Evolutionary conservation across 2,329 filamentous ascomycete species (phyloP), one percentile per base, ranked within the genome.

Genomic region (Laburnicola sp.): DNA sequence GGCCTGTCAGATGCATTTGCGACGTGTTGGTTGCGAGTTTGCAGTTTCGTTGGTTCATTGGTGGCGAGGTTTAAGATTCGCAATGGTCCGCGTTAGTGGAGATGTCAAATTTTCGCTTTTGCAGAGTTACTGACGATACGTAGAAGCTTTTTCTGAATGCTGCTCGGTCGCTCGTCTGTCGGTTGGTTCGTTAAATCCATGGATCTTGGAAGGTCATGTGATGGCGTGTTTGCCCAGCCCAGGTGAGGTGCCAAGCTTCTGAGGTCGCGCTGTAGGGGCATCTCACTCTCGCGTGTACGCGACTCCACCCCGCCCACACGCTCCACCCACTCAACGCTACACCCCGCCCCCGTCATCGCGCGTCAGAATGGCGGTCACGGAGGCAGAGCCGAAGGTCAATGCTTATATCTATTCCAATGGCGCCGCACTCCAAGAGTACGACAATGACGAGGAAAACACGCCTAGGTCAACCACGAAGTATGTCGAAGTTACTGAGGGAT

Each of bases 401-500:
- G 51, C 55, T 38, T 45, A 54, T 1, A 52, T 74, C n/a, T 36
- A 51, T 4, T 53, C 61, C 27, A 54, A 66, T 11, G 59, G 57
- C 16, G 28, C 30, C 1, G 26, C 54, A 0, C 45, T 69, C 7
- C 31, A 57, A 16, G 69, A 74, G 39, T 68, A 65, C 37, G 58
- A 64, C 3, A 56, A 70, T 22, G 54, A 65, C 3, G 62, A 70
- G 1, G 52, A 60, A n/a, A n/a, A 38, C 3, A 6, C 21, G 1
- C 28, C 42, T 0, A 54, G 42, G 2, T 53, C 50, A 0, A 44
- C 62, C 2, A 65, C 58, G 0, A 74, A 66, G 23, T 74, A 72
- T 39, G 56, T 74, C 11, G 66, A 73, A 40, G 63, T 65, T 0
- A 34, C 34, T 2, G 64, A 67, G 1, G 66, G 57, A 5, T 56